A percentile compares a stretch with the other conserved stretches of the same genome.
phyloP scores from a whole-genome alignment of 192 early-diverging fungal genomes.

The Backusella parvicylindrica region DNA sequence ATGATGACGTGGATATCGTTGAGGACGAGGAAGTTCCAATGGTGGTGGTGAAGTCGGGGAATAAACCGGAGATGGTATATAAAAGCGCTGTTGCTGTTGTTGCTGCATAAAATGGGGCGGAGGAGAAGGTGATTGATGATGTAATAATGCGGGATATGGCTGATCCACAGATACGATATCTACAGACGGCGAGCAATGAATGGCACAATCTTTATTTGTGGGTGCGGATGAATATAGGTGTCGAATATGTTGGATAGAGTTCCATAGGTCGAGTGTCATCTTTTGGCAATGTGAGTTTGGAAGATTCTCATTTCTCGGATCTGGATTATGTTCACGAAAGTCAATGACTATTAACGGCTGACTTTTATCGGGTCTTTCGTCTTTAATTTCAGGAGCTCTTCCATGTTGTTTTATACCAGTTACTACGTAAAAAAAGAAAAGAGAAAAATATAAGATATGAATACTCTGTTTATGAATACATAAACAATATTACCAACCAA shows the following conservation, averaged over 20 bases:
- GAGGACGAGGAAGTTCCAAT: not conserved
- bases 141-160: not conserved
- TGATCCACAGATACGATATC: not conserved
- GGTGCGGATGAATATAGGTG: not conserved
- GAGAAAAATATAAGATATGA: too few species aligned
- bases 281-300: not conserved
- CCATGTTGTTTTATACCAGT: not conserved
- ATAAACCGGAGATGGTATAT: not conserved
- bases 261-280: not conserved
- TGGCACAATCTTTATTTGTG: not conserved
- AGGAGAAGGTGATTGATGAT: not conserved
- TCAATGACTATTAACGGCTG: not conserved
- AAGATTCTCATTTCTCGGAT: not conserved
- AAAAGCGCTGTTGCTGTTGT: not conserved
- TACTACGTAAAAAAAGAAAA: not conserved
- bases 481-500: not conserved
- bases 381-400: not conserved
- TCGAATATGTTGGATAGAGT: not conserved
- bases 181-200: not conserved
- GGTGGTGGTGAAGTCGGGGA: not conserved
- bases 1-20: not conserved
- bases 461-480: too few species aligned
- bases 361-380: not conserved
- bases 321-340: not conserved
- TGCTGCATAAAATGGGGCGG: not conserved